A percentile compares a stretch with the other conserved stretches of the same genome.
These are phyloP conservation scores for Phytophthora vignae DNA, from an alignment of 352 stramenopile species.

Conservation along the genomic window DNA sequence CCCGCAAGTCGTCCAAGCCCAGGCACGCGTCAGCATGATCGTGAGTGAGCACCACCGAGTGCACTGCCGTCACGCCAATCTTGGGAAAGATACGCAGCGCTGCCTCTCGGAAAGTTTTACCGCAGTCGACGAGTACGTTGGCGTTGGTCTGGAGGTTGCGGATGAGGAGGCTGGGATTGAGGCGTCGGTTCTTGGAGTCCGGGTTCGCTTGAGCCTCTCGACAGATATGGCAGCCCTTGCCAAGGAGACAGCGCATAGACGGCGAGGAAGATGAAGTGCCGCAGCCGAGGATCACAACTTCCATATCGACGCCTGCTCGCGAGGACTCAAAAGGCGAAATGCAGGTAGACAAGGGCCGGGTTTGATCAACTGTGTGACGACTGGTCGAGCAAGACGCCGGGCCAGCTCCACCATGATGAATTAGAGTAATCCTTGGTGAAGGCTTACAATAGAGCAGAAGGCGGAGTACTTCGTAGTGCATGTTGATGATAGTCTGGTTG, in stretches of 20 bases:
- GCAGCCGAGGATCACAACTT: conserved; percentile 75
- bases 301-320: conserved; percentile 34
- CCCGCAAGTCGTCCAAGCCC: conserved; percentile 74
- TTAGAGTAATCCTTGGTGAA: background rate
- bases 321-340: background rate
- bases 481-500: conserved; percentile 3
- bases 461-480: background rate
- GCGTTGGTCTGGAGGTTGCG: conserved; percentile 33
- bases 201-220: conserved; percentile 48
- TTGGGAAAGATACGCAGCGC: conserved; percentile 61
- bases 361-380: too few relatives aligned
- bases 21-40: conserved; percentile 79
- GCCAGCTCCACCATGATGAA: background rate
- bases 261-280: conserved; percentile 72
- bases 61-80: conserved; percentile 48
- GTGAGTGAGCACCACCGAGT: conserved; percentile 79
- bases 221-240: conserved; percentile 56
- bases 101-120: conserved; percentile 80
- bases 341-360: too few relatives aligned
- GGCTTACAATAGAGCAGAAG: background rate
- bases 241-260: conserved; percentile 68
- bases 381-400: background rate
- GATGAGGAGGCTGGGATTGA: conserved; percentile 78
- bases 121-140: conserved; percentile 79
- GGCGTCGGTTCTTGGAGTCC: conserved; percentile 64